A percentile compares a stretch with the other conserved stretches of the same genome.
phyloP scores from a whole-genome alignment of 2,329 filamentous ascomycete species.

The Periglandula ipomoeae region DNA sequence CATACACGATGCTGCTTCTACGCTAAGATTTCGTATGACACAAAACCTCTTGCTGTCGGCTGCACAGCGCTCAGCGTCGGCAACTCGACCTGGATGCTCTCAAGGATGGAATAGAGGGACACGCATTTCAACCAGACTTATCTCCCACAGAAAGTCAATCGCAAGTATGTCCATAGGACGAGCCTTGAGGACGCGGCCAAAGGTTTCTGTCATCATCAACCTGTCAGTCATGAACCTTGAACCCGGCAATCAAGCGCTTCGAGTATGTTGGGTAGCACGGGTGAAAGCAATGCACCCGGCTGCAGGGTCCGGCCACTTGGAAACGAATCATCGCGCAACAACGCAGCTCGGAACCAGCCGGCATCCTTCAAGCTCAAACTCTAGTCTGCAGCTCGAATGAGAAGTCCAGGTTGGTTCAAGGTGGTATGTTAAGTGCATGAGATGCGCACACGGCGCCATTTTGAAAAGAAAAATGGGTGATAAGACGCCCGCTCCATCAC shows the following conservation, averaged over 20 bases:
- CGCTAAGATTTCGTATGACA: no score
- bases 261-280: not conserved
- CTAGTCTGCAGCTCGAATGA: not conserved
- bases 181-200: not conserved
- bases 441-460: not conserved
- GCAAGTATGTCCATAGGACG: not conserved
- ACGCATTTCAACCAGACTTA: not conserved
- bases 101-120: no score
- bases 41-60: no score
- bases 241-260: not conserved
- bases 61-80: no score
- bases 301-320: not conserved
- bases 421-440: not conserved
- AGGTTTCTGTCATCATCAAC: not conserved
- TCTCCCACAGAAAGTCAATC: not conserved
- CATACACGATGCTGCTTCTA: no score
- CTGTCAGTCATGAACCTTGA: not conserved
- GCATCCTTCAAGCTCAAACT: not conserved
- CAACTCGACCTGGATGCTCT: no score
- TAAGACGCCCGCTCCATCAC: no score
- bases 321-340: not conserved
- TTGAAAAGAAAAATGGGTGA: no score
- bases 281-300: not conserved
- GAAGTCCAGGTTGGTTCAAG: not conserved
- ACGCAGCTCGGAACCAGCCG: not conserved